Percentiles rank a stretch among this genome's conserved stretches.
phyloP scores from a whole-genome alignment of 202 grass and related monocot species.

The Cymbopogon flexuosus region DNA sequence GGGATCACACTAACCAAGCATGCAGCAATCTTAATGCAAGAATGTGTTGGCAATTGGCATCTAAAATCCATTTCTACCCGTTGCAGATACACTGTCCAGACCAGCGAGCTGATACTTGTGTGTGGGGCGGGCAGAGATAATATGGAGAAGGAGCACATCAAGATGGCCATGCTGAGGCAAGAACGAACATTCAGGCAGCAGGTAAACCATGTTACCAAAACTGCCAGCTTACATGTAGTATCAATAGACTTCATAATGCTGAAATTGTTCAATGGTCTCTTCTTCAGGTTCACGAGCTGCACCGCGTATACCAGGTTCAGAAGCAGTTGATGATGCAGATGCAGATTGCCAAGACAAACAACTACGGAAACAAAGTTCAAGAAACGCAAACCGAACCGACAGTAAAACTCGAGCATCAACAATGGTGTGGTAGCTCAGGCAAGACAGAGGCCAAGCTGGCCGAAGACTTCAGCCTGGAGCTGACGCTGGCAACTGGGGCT shows the following conservation, averaged over 20 bases:
- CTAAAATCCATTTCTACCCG: slow-evolving; percentile 1
- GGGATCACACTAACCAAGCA: too few relatives aligned
- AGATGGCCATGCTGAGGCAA: slow-evolving; percentile 59
- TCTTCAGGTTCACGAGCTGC: slow-evolving; percentile 53
- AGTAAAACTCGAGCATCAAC: neutral
- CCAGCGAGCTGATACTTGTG: neutral
- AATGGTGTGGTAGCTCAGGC: slow-evolving; percentile 4
- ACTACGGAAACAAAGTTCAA: neutral
- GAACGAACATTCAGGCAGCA: slow-evolving; percentile 59
- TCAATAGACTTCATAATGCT: neutral
- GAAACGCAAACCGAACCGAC: neutral
- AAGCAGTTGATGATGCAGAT: slow-evolving; percentile 54
- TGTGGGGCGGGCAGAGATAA: slow-evolving; percentile 8
- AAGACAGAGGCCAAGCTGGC: slow-evolving; percentile 1
- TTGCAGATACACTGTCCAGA: neutral
- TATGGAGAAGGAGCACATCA: slow-evolving; percentile 61
- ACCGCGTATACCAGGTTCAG: slow-evolving; percentile 49
- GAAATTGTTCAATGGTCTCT: neutral
- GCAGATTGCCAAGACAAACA: slow-evolving; percentile 17
- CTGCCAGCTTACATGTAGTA: neutral
- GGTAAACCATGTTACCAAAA: slow-evolving; percentile 29
- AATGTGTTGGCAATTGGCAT: neutral
- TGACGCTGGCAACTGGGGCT: slow-evolving; percentile 47
- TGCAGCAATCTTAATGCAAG: too few relatives aligned
- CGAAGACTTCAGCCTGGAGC: slow-evolving; percentile 51